Percentiles rank a stretch among this genome's conserved stretches.
These are phyloP conservation scores for Podaxis sp. DNA, from an alignment of 768 basidiomycete species.

Conservation along the genomic window DNA sequence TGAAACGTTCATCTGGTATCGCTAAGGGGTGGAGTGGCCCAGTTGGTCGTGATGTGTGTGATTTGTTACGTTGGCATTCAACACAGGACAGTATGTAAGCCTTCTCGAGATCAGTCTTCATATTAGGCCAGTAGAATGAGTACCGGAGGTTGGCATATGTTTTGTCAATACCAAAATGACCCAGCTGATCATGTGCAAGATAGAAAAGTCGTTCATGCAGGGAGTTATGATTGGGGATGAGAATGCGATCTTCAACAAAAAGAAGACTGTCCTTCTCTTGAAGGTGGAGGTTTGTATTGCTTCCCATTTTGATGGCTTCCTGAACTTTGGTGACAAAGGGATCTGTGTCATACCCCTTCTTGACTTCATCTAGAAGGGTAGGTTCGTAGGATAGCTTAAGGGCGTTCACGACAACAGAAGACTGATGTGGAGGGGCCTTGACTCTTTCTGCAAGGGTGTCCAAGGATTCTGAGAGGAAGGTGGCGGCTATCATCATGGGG, in stretches of 20 bases:
- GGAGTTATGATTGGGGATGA: not conserved
- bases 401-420: too few species aligned
- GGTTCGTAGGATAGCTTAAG: too few species aligned
- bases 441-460: not conserved
- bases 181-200: slow-evolving; percentile 10
- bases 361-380: too few species aligned
- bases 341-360: too few species aligned
- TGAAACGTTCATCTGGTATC: slow-evolving; percentile 23
- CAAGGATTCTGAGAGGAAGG: too few species aligned
- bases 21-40: slow-evolving; percentile 31
- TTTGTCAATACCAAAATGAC: not conserved
- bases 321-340: too few species aligned
- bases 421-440: too few species aligned
- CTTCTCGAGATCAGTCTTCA: not conserved
- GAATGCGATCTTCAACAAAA: too few species aligned
- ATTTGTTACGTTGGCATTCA: slow-evolving; percentile 28
- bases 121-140: not conserved
- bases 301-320: too few species aligned
- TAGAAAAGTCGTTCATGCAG: slow-evolving; percentile 29
- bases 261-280: too few species aligned
- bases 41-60: slow-evolving; percentile 17
- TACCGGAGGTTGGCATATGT: not conserved
- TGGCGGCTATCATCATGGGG: too few species aligned
- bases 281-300: too few species aligned
- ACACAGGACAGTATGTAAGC: not conserved